Evolutionary conservation across 768 basidiomycete genomes (phyloP), one percentile per base, ranked within the genome.

Genomic region (Xerocomus spinulosus): DNA sequence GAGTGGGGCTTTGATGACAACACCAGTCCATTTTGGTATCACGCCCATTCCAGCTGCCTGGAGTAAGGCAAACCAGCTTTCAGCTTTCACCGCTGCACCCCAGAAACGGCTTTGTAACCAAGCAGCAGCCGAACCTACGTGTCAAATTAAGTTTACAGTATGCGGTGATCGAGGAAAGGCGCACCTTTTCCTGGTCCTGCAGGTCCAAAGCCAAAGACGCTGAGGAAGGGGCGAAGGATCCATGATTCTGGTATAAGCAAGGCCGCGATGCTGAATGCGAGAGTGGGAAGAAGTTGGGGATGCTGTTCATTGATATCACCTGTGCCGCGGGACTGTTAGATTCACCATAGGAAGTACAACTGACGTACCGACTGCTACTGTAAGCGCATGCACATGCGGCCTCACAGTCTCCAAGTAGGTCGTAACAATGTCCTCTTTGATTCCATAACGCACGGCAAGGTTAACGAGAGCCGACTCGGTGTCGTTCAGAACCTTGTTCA

Each of bases 161-260:
- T 12, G 21, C 24, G 7, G n/a, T 2, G 3, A 1, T 0, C 1
- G 2, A 1, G 4, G 25, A 9, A 18, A 21, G 15, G 13, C 33
- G 13, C n/a, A 59, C 57, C 57, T 43, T 48, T 49, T 9, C 50
- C 21, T 10, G 48, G 56, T 3, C 56, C 57, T 1, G 15, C 7
- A 32, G 49, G 57, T 20, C 57, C 57, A 5, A 58, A 58, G 21
- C 57, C 57, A 23, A 58, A 42, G 14, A 49, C 2, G 1, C 49
- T 38, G 3, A 58, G 18, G 8, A 58, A 47, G 1, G 49, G 57
- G n/a, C 36, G 3, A 12, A 58, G 50, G 2, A 56, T 49, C 56
- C 57, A 59, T 3, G 29, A 18, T 24, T 59, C 29, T 0, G 49
- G 56, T 37, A 58, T 15, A 26, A 58, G 49, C 20, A 58, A 2